A percentile compares a stretch with the other conserved stretches of the same genome.
Conservation (phyloP, 768 basidiomycete genomes). For the Boletus insuetus region DNA sequence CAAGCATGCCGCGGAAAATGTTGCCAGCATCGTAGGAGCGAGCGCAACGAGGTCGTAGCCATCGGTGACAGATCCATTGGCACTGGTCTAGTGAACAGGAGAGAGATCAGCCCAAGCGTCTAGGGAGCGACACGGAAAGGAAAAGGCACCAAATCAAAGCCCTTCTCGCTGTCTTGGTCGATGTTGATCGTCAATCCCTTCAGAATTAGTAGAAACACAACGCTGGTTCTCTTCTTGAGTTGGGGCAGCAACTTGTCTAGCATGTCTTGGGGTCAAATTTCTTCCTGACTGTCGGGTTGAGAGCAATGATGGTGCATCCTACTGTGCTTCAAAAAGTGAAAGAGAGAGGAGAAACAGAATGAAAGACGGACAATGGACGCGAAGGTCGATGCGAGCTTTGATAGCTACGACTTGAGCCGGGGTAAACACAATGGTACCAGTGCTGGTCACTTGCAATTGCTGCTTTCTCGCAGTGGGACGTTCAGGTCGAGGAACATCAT, state of each 20-base stretch:
- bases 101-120: background rate
- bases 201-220: slow-evolving; percentile 65
- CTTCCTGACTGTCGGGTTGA: slow-evolving; percentile 70
- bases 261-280: slow-evolving; percentile 66
- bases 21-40: slow-evolving; percentile 64
- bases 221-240: slow-evolving; percentile 54
- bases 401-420: slow-evolving; percentile 54
- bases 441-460: slow-evolving; percentile 34
- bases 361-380: slow-evolving; percentile 63
- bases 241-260: slow-evolving; percentile 58
- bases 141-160: slow-evolving; percentile 67
- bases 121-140: background rate
- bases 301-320: slow-evolving; percentile 80
- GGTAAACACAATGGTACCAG: slow-evolving; percentile 38
- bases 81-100: slow-evolving; percentile 53
- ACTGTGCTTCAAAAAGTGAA: slow-evolving; percentile 44
- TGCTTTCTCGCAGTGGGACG: slow-evolving; percentile 41
- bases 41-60: slow-evolving; percentile 78
- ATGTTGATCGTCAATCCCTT: slow-evolving; percentile 79
- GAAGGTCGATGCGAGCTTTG: slow-evolving; percentile 63
- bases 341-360: background rate
- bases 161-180: slow-evolving; percentile 83
- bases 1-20: slow-evolving; percentile 78
- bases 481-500: slow-evolving; percentile 70
- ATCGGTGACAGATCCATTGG: slow-evolving; percentile 58